Conservation (phyloP, 2,329 filamentous ascomycete species). For the Aquanectria penicillioides region DNA sequence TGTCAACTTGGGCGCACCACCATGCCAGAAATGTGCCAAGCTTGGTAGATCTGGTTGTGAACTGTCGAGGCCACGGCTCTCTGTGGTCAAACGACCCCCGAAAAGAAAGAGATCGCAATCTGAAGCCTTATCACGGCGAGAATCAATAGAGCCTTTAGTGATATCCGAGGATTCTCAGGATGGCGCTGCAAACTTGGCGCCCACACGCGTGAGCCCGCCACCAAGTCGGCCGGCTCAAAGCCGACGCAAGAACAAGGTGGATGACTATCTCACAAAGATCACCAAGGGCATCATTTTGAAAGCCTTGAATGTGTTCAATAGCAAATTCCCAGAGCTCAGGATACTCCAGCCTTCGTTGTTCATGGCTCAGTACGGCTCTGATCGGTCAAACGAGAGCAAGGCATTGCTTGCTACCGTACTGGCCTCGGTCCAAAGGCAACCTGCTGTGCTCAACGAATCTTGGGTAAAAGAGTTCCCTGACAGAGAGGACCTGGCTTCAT, state of each 20-base stretch:
- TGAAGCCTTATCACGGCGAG: not conserved
- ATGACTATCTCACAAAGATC: slow-evolving; percentile 40
- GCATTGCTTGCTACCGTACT: slow-evolving; percentile 32
- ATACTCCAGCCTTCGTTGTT: slow-evolving; percentile 48
- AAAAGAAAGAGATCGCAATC: slow-evolving; percentile 10
- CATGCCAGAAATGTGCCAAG: slow-evolving; percentile 45
- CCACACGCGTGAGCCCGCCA: not conserved
- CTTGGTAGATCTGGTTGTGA: slow-evolving; percentile 39
- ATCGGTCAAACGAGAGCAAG: slow-evolving; percentile 39
- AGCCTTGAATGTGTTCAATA: slow-evolving; percentile 46
- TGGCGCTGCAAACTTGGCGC: not conserved
- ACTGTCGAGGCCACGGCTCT: slow-evolving; percentile 29
- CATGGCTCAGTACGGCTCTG: slow-evolving; percentile 35
- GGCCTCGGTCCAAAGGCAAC: slow-evolving; percentile 30
- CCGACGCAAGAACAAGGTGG: slow-evolving; percentile 13
- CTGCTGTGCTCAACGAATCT: slow-evolving; percentile 15
- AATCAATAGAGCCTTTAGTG: not conserved
- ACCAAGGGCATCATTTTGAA: slow-evolving; percentile 43
- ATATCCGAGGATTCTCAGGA: not conserved
- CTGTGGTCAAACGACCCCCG: slow-evolving; percentile 15
- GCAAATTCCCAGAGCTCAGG: slow-evolving; percentile 47
- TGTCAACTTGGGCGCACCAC: slow-evolving; percentile 43
- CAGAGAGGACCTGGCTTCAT: slow-evolving; percentile 24
- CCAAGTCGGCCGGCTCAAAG: not conserved
- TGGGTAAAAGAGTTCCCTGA: slow-evolving; percentile 22